A percentile compares a stretch with the other conserved stretches of the same genome.
Evolutionary conservation across 805 yeast species (phyloP).

Genomic region (Cyberlindnera lachancei): DNA sequence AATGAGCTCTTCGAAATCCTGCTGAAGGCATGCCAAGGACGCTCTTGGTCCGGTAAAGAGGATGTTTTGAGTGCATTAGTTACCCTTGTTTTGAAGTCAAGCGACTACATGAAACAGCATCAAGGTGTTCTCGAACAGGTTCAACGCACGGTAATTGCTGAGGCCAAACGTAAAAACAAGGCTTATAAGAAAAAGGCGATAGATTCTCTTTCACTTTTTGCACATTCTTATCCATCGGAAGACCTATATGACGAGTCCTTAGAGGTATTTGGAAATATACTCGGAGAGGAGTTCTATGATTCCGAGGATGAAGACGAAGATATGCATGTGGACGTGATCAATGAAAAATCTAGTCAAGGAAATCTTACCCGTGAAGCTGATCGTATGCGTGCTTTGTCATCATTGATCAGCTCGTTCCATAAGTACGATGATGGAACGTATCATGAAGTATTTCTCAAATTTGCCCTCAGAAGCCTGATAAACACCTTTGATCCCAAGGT

Average conservation of each 20-base stretch:
- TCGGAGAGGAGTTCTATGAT: conserved; percentile 33
- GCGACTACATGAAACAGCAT: conserved; percentile 25
- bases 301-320: conserved; percentile 32
- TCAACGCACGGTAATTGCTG: conserved; percentile 41
- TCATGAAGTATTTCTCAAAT: conserved; percentile 17
- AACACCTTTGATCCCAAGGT: conserved; percentile 22
- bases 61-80: conserved; percentile 64
- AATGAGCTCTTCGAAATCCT: conserved; percentile 42
- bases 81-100: conserved; percentile 41
- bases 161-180: conserved; percentile 59
- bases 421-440: conserved; percentile 14
- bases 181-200: conserved; percentile 54
- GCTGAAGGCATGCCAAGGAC: conserved; percentile 58
- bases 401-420: conserved; percentile 29
- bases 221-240: conserved; percentile 28
- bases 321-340: conserved; percentile 22
- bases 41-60: conserved; percentile 89
- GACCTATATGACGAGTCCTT: conserved; percentile 28
- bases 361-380: conserved; percentile 44
- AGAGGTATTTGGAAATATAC: conserved; percentile 23
- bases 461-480: conserved; percentile 24
- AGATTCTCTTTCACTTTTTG: conserved; percentile 43
- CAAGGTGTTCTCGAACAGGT: conserved; percentile 30
- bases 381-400: conserved; percentile 29
- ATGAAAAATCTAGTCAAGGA: conserved; percentile 31